phyloP scores from a whole-genome alignment of 2,329 filamentous ascomycete species.

The Curvularia sp. region DNA sequence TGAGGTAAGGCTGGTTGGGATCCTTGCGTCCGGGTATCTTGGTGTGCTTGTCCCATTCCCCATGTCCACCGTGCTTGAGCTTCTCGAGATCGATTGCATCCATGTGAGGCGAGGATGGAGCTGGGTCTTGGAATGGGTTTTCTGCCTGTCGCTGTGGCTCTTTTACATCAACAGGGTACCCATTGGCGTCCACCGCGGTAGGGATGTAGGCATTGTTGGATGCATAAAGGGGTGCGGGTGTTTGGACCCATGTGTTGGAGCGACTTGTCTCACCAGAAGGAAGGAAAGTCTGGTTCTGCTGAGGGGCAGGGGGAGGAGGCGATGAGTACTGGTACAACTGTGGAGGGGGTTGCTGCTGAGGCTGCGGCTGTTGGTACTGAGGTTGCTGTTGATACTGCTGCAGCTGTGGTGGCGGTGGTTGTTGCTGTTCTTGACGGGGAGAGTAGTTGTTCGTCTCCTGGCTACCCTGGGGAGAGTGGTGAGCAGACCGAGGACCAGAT shows the following conservation, averaged over 20 bases:
- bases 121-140: constrained; percentile 29
- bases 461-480: constrained; percentile 15
- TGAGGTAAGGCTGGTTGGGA: constrained; percentile 42
- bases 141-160: constrained; percentile 27
- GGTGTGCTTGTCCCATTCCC: constrained; percentile 35
- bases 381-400: constrained; percentile 1
- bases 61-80: constrained; percentile 27
- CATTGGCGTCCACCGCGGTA: constrained; percentile 32
- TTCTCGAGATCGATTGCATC: constrained; percentile 41
- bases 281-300: constrained; percentile 16
- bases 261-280: constrained; percentile 35
- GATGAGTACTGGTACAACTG: constrained; percentile 17
- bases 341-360: constrained; percentile 11
- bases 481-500: constrained; percentile 11
- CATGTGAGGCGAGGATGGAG: constrained; percentile 22
- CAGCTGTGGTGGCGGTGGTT: neutral
- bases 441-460: constrained; percentile 18
- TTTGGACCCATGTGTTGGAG: constrained; percentile 41
- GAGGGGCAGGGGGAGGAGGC: constrained; percentile 12
- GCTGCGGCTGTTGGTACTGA: constrained; percentile 5
- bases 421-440: constrained; percentile 13
- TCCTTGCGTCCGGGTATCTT: constrained; percentile 43
- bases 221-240: constrained; percentile 32
- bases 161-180: constrained; percentile 38
- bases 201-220: constrained; percentile 31